Base-by-base conservation (phyloP, 805 yeast species). In the Schwanniomyces sp. region DNA sequence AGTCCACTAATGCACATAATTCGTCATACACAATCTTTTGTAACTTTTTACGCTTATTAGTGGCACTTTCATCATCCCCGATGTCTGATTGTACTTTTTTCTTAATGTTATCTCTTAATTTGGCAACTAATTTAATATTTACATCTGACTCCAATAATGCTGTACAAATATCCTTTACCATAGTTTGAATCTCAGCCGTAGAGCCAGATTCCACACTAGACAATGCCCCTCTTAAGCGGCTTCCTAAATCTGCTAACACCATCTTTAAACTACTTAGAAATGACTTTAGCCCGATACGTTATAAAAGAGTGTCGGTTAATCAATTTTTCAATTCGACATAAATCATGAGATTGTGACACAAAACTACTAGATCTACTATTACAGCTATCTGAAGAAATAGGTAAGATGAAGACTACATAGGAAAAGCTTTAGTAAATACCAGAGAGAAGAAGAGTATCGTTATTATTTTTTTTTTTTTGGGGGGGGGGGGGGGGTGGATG, bases 1-100 rank as follows among this genome's bases (percentile, higher is more conserved):
- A 86, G 60, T 91, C 97, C 21, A 94, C 96, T 34, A 94, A 75
- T 6, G 80, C 82, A 59, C 91, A 88, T 38, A 94, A 77, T 70
- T 94, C 97, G 62, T 94, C 99, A 68, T 87, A 94, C 38, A 94
- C 95, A 14, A 95, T 87, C 66, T 92, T 92, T 63, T 94, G 98
- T 14, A 91, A 64, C 62, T 87, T 84, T 67, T 88, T 89, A 57
- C 89, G 86, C 64, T 89, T 90, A 34, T 80, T 74, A 37, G 76
- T 73, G n/a, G 80, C 80, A 11, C 80, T 77, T 32, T 74, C 74
- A 24, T 75, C 75, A 26, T 71, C 70, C 46, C 79, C 76, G 43
- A 89, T 75, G 34, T 78, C 80, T 36, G 71, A 61, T 58, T 82
- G 83, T 55, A 92, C 79, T 48, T 69, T 66, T 10, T 54, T 40